These are phyloP conservation scores for Misopates orontium DNA, from an alignment of 257 asterid species.

Conservation along the genomic window DNA sequence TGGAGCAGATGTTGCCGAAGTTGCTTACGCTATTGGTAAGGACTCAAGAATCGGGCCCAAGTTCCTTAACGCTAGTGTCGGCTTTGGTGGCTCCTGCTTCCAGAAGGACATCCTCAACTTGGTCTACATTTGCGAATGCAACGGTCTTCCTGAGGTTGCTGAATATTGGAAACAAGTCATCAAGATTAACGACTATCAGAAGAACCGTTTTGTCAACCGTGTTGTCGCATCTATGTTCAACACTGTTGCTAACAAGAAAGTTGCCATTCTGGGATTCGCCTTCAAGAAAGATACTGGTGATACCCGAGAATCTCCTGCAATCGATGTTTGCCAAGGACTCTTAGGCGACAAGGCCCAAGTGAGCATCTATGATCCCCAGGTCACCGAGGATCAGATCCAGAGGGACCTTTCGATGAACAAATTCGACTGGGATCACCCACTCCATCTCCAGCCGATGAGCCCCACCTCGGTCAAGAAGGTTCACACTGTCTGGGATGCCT, in stretches of 20 bases:
- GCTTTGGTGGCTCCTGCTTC: conserved; percentile 75
- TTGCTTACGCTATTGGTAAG: conserved; percentile 61
- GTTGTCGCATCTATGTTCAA: conserved; percentile 69
- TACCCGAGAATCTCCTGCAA: conserved; percentile 72
- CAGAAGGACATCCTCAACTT: conserved; percentile 72
- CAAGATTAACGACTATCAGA: conserved; percentile 70
- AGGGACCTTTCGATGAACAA: conserved; percentile 70
- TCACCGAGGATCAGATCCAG: conserved; percentile 65
- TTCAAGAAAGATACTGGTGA: conserved; percentile 78
- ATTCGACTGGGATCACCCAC: conserved; percentile 77
- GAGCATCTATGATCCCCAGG: conserved; percentile 75
- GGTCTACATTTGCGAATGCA: conserved; percentile 73
- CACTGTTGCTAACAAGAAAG: conserved; percentile 70
- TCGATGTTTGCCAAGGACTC: conserved; percentile 69
- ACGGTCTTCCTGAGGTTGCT: conserved; percentile 72
- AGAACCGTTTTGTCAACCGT: conserved; percentile 66
- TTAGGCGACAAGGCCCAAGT: conserved; percentile 65
- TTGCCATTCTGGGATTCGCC: conserved; percentile 66
- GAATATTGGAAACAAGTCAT: conserved; percentile 77
- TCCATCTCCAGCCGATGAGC: conserved; percentile 78
- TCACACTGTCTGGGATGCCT: conserved; percentile 59
- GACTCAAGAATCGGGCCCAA: conserved; percentile 70
- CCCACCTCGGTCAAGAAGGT: conserved; percentile 61
- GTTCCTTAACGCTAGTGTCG: conserved; percentile 67
- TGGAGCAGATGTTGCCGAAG: conserved; percentile 65